These are phyloP conservation scores for Diaporthe vexans DNA, from an alignment of 2,329 filamentous ascomycete species.

Conservation along the genomic window DNA sequence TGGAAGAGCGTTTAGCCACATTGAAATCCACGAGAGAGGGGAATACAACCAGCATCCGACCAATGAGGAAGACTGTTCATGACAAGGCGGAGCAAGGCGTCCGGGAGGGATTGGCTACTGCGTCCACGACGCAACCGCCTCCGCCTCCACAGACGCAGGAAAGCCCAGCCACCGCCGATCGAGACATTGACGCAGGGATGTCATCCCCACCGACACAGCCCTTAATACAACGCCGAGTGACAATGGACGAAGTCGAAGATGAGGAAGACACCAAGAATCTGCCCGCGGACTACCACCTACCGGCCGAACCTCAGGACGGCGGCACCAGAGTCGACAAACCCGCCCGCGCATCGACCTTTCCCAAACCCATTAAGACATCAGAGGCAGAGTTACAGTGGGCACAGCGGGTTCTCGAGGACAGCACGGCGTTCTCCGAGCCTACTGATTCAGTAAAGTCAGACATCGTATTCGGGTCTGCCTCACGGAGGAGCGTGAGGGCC, in stretches of 20 bases:
- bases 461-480: background rate
- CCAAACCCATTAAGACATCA: background rate
- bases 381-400: background rate
- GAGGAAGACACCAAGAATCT: background rate
- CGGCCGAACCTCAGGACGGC: background rate
- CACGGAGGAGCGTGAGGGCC: background rate
- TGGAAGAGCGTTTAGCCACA: background rate
- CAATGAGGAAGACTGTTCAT: background rate
- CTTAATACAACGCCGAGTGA: background rate
- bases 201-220: background rate
- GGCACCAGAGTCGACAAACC: background rate
- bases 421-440: background rate
- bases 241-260: background rate
- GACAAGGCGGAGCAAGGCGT: background rate
- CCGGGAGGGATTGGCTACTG: no score
- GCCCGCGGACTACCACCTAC: background rate
- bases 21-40: background rate
- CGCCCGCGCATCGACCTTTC: background rate
- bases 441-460: background rate
- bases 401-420: background rate
- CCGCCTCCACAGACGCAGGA: no score
- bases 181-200: background rate
- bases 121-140: no score
- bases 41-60: background rate
- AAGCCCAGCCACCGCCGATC: background rate